Evolutionary conservation across 257 asterid species (phyloP), one percentile per base, ranked within the genome.

Genomic region (Gynochthodes officinalis): DNA sequence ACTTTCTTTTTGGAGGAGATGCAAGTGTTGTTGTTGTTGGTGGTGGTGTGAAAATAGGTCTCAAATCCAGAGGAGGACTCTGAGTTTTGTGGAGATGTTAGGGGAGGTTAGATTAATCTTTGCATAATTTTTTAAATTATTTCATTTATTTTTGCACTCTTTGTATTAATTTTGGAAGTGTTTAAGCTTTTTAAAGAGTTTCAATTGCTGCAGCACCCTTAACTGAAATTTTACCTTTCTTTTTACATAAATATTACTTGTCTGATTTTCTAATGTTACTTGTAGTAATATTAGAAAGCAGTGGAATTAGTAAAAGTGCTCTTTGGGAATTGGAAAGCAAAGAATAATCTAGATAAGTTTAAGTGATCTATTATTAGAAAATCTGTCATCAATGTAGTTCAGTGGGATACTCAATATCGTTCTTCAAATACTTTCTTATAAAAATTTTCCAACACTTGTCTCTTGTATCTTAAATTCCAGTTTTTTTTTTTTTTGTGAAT

Each of bases 341-440:
- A 8, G n/a, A 5, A 25, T 66, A 25, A 57, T 57, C 35, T 27
- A 10, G 19, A 43, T 28, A 43, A 12, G 13, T 65, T 7, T 28
- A 65, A 65, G 52, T 62, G 48, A 35, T 64, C 40, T 25, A 43
- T 5, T 43, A 66, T 43, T 66, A 64, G 52, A 30, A 42, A 27
- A 8, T 14, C 49, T 40, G 19, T 55, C 18, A 43, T 25, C 25
- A 25, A 30, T 65, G n/a, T 65, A 9, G 37, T 44, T n/a, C 6
- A 35, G 21, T 13, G 46, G 66, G 32, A 4, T 32, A 55, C 15
- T 9, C 11, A 28, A 33, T 59, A 28, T 59, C 64, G 4, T 14
- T 13, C 40, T 59, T 59, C 64, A 25, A 28, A 59, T 30, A 59
- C n/a, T 57, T 57, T 57, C 37, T 25, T 39, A 39, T n/a, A 59